Percentiles rank a stretch among this genome's conserved stretches.
These are phyloP conservation scores for Kodamaea kakaduensis DNA, from an alignment of 805 yeast genomes.

Conservation along the genomic window DNA sequence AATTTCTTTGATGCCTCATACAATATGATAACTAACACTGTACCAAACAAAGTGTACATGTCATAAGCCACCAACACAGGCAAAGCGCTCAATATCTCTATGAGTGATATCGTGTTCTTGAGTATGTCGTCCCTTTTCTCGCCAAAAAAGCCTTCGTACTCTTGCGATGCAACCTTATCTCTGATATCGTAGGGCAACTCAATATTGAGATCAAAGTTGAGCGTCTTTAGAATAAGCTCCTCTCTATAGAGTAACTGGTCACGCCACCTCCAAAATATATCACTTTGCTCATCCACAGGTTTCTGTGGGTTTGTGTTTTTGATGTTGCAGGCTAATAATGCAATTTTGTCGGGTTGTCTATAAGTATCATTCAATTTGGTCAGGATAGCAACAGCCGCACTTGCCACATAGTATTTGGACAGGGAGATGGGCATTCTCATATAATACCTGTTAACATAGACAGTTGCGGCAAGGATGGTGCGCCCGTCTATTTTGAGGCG, in stretches of 20 bases:
- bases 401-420: constrained; percentile 42
- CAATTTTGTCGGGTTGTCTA: constrained; percentile 42
- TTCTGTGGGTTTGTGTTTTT: constrained; percentile 27
- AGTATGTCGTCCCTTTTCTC: constrained; percentile 17
- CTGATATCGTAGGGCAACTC: constrained; percentile 37
- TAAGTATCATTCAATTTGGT: constrained; percentile 41
- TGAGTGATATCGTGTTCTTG: constrained; percentile 29
- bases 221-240: constrained; percentile 35
- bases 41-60: constrained; percentile 29
- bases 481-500: constrained; percentile 36
- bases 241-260: constrained; percentile 42
- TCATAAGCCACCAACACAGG: constrained; percentile 37
- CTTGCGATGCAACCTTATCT: constrained; percentile 17
- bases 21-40: constrained; percentile 21
- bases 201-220: constrained; percentile 38
- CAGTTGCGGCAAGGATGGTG: constrained; percentile 41
- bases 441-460: constrained; percentile 36
- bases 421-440: constrained; percentile 41
- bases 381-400: constrained; percentile 41
- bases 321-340: constrained; percentile 33
- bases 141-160: constrained; percentile 6
- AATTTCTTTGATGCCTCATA: constrained; percentile 21
- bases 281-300: constrained; percentile 36
- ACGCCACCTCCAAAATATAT: constrained; percentile 42
- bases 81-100: constrained; percentile 36